Conservation (phyloP, 1,284 basidiomycete species). For the Agaricales sp. region DNA sequence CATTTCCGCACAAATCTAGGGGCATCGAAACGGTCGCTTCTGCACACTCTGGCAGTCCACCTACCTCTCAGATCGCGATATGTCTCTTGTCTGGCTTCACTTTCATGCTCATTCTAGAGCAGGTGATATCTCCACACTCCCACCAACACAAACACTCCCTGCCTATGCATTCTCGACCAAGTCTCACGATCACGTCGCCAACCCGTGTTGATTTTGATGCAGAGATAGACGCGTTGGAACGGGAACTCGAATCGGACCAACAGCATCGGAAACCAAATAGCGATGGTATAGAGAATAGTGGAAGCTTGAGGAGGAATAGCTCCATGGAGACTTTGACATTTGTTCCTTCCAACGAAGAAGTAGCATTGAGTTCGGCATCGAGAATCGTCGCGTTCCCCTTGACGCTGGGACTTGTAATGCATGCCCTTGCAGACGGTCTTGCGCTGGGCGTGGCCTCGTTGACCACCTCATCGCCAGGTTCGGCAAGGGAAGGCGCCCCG, state of each 20-base stretch:
- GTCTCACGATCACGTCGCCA: constrained; percentile 17
- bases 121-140: constrained; percentile 40
- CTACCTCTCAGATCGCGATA: constrained; percentile 52
- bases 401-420: constrained; percentile 77
- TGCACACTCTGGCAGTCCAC: constrained; percentile 28
- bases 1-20: constrained; percentile 22
- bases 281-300: constrained; percentile 11
- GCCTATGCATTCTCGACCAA: background rate
- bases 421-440: constrained; percentile 84
- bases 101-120: constrained; percentile 75
- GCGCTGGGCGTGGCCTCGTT: constrained; percentile 75
- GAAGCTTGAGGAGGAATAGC: too few species aligned
- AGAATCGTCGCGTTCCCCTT: constrained; percentile 47
- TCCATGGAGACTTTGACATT: background rate
- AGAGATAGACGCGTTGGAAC: background rate
- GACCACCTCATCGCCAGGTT: constrained; percentile 20
- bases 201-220: constrained; percentile 12
- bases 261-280: background rate
- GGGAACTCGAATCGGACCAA: background rate
- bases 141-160: constrained; percentile 11
- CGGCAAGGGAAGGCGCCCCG: constrained; percentile 12
- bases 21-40: constrained; percentile 48
- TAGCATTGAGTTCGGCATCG: background rate
- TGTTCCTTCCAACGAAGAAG: background rate
- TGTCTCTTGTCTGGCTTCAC: constrained; percentile 75